phyloP scores from a whole-genome alignment of 2,329 filamentous ascomycete species.

The Colletotrichum echinochloae region DNA sequence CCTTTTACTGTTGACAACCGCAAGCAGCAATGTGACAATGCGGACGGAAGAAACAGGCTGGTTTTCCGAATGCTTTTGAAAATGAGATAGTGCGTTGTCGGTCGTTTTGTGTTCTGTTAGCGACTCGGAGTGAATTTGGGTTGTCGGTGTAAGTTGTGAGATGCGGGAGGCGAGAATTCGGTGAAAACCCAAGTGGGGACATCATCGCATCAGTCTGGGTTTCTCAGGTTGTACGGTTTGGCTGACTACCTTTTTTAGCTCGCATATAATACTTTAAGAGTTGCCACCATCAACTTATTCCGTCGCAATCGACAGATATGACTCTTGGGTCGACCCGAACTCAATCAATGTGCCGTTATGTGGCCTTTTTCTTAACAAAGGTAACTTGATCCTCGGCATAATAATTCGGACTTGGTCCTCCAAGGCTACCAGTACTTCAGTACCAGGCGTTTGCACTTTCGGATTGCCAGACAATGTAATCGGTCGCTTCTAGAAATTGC shows the following conservation, averaged over 20 bases:
- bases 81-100: neutral
- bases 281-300: neutral
- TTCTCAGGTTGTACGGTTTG: neutral
- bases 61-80: no score
- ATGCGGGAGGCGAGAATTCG: constrained; percentile 1
- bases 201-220: neutral
- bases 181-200: constrained; percentile 6
- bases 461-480: neutral
- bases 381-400: neutral
- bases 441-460: neutral
- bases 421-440: neutral
- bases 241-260: neutral
- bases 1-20: neutral
- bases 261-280: neutral
- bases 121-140: neutral
- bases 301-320: neutral
- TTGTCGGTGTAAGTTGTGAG: constrained; percentile 6
- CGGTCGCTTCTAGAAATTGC: neutral
- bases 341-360: no score
- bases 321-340: neutral
- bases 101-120: neutral
- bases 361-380: neutral
- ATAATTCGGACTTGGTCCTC: neutral
- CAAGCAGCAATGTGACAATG: neutral
- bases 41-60: no score